Conservation (phyloP, 2,329 filamentous ascomycete genomes). For the Zymoseptoria passerinii region DNA sequence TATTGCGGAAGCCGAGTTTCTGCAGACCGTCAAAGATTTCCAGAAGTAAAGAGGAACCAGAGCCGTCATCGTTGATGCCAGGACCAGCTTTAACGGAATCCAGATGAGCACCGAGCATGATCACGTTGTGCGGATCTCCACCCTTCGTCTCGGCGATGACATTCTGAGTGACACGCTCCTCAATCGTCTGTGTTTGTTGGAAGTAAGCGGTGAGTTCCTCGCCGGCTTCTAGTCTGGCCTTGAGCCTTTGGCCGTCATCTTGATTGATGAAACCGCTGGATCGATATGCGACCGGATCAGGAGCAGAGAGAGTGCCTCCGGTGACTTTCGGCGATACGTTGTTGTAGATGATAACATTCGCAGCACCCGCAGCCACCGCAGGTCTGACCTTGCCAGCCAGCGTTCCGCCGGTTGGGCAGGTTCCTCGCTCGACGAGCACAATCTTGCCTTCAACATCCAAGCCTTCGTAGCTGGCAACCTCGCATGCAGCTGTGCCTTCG, state of each 20-base stretch:
- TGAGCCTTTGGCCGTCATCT: constrained; percentile 49
- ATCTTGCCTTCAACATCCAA: constrained; percentile 53
- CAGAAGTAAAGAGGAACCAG: constrained; percentile 29
- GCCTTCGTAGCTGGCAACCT: constrained; percentile 52
- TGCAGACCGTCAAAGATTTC: constrained; percentile 31
- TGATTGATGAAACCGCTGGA: constrained; percentile 58
- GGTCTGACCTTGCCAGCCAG: constrained; percentile 63
- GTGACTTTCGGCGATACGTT: constrained; percentile 46
- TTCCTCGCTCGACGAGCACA: constrained; percentile 61
- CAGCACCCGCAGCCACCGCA: constrained; percentile 61
- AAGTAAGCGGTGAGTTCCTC: constrained; percentile 32
- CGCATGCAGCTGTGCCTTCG: constrained; percentile 54
- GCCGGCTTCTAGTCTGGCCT: constrained; percentile 45
- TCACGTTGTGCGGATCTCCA: constrained; percentile 50
- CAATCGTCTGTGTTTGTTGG: constrained; percentile 35
- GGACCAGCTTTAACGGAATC: constrained; percentile 31
- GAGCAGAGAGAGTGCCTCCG: constrained; percentile 52
- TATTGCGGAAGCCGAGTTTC: constrained; percentile 47
- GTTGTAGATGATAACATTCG: constrained; percentile 68
- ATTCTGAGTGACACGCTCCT: constrained; percentile 44
- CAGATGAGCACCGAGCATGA: constrained; percentile 42
- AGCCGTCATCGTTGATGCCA: constrained; percentile 36
- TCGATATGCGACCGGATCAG: constrained; percentile 41
- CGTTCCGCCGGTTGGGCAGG: constrained; percentile 40
- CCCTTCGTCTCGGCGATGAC: constrained; percentile 51